These are phyloP conservation scores for Anthracocystis walkeri DNA, from an alignment of 1,284 basidiomycete genomes.

Conservation along the genomic window DNA sequence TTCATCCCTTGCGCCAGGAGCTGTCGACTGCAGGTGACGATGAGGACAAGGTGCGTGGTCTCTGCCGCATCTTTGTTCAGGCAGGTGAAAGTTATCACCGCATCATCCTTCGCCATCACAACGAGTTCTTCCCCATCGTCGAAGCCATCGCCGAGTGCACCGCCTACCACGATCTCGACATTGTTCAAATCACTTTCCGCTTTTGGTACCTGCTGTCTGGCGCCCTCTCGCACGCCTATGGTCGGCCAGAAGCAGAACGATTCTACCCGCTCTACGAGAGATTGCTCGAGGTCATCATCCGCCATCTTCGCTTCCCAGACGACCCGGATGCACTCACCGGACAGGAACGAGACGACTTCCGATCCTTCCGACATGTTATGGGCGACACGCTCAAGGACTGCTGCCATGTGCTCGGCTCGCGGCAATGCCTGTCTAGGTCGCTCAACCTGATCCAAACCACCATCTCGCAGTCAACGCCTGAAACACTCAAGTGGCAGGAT, in stretches of 20 bases:
- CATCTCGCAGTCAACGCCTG: slow-evolving; percentile 72
- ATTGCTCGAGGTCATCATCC: slow-evolving; percentile 87
- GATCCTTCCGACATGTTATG: slow-evolving; percentile 96
- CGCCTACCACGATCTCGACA: slow-evolving; percentile 91
- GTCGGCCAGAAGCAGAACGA: slow-evolving; percentile 67
- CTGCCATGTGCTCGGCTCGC: slow-evolving; percentile 90
- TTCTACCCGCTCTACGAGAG: slow-evolving; percentile 85
- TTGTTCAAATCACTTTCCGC: slow-evolving; percentile 96
- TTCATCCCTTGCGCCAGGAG: slow-evolving; percentile 55
- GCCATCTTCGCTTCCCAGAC: slow-evolving; percentile 90
- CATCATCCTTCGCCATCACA: slow-evolving; percentile 87
- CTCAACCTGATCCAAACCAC: slow-evolving; percentile 84
- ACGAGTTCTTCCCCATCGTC: slow-evolving; percentile 91
- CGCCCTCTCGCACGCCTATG: slow-evolving; percentile 73
- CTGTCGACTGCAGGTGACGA: slow-evolving; percentile 72
- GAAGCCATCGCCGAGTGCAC: slow-evolving; percentile 95
- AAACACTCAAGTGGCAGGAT: slow-evolving; percentile 82
- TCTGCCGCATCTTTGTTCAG: slow-evolving; percentile 91
- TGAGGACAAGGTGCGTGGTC: slow-evolving; percentile 87
- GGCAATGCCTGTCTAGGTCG: slow-evolving; percentile 83
- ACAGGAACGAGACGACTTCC: slow-evolving; percentile 92
- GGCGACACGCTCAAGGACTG: slow-evolving; percentile 99
- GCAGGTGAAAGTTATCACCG: slow-evolving; percentile 95
- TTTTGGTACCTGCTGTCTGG: slow-evolving; percentile 86
- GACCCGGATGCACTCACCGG: slow-evolving; percentile 77